Evolutionary conservation across 2,329 filamentous ascomycete genomes (phyloP).

Genomic region (Daldinia sp.): DNA sequence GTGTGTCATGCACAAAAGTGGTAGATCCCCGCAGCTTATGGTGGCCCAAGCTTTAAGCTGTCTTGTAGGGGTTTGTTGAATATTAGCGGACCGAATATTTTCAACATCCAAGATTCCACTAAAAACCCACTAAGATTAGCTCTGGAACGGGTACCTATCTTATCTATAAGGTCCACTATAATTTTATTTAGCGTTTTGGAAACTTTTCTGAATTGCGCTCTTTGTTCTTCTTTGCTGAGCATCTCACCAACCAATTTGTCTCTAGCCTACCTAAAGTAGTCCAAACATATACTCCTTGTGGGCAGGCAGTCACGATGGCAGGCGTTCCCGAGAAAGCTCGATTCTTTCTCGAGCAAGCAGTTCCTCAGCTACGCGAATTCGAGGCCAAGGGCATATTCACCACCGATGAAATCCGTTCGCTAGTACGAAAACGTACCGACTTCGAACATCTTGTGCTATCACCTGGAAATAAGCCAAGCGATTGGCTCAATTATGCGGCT

Average conservation of each 20-base stretch:
- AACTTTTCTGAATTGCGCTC: constrained; percentile 17
- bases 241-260: not conserved
- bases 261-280: not conserved
- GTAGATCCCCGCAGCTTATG: constrained; percentile 11
- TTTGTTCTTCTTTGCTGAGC: not conserved
- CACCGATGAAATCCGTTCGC: constrained; percentile 88
- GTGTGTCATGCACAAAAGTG: constrained; percentile 24
- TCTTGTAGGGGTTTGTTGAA: constrained; percentile 11
- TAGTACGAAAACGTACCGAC: constrained; percentile 90
- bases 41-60: constrained; percentile 12
- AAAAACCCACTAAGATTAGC: not conserved
- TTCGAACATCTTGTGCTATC: constrained; percentile 93
- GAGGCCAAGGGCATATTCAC: constrained; percentile 92
- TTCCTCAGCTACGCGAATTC: constrained; percentile 92
- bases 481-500: constrained; percentile 86
- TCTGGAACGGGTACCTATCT: constrained; percentile 16
- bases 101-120: not conserved
- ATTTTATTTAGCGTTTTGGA: constrained; percentile 14
- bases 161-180: constrained; percentile 25
- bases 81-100: constrained; percentile 4
- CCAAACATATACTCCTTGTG: not conserved
- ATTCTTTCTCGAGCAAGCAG: constrained; percentile 91
- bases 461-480: constrained; percentile 78
- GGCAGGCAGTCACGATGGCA: constrained; percentile 68
- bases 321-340: constrained; percentile 92